A percentile compares a stretch with the other conserved stretches of the same genome.
These are phyloP conservation scores for Rutstroemia sydowiana DNA, from an alignment of 2,329 filamentous ascomycete genomes.

Conservation along the genomic window DNA sequence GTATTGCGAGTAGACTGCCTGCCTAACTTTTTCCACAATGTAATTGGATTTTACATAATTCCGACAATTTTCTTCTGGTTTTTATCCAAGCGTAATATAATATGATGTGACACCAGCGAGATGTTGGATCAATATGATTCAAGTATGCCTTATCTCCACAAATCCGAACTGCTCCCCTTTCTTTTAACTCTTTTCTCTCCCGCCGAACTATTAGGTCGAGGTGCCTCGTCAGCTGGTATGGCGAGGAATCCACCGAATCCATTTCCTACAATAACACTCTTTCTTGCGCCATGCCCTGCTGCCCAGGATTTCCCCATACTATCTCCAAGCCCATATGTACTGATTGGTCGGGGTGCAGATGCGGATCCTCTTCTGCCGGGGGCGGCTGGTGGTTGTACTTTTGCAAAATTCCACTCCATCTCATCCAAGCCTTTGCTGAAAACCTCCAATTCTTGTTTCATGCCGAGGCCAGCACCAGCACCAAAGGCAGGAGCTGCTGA, in stretches of 20 bases:
- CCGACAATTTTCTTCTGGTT: too few relatives aligned
- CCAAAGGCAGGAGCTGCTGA: neutral
- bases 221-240: constrained; percentile 45
- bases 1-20: neutral
- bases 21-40: neutral
- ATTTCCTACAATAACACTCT: constrained; percentile 58
- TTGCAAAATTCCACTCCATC: constrained; percentile 60
- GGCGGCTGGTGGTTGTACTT: constrained; percentile 42
- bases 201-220: constrained; percentile 23
- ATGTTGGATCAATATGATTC: too few relatives aligned
- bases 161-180: constrained; percentile 3
- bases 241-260: constrained; percentile 60
- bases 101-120: neutral
- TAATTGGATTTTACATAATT: too few relatives aligned
- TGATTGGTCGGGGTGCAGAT: constrained; percentile 37
- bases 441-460: constrained; percentile 52
- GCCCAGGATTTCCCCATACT: constrained; percentile 36
- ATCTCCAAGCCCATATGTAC: constrained; percentile 35
- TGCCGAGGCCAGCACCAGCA: too few relatives aligned
- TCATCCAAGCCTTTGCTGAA: constrained; percentile 62
- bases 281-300: constrained; percentile 44
- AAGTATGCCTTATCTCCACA: constrained; percentile 6
- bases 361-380: constrained; percentile 32
- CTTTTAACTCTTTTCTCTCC: constrained; percentile 12
- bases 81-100: neutral